phyloP scores from a whole-genome alignment of 2,329 filamentous ascomycete species.

The Hansfordia pulvinata region DNA sequence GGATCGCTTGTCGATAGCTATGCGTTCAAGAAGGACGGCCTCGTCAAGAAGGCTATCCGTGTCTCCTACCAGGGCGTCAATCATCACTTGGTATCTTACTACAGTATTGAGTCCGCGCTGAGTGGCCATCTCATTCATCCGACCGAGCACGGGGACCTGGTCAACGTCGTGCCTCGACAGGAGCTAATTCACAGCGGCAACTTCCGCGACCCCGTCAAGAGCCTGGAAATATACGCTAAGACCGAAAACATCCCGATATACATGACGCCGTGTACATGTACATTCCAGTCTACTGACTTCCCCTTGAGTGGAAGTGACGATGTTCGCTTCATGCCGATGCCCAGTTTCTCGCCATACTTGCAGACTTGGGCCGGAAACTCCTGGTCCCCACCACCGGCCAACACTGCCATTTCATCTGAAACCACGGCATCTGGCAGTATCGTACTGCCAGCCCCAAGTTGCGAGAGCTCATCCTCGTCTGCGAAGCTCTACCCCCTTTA shows the following conservation, averaged over 20 bases:
- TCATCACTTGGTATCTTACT: constrained; percentile 84
- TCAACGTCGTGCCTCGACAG: constrained; percentile 35
- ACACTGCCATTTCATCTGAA: no score
- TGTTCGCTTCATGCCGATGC: constrained; percentile 10
- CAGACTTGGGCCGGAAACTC: constrained; percentile 3
- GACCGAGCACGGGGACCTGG: constrained; percentile 33
- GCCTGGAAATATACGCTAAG: constrained; percentile 15
- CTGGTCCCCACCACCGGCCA: no score
- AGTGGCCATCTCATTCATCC: constrained; percentile 45
- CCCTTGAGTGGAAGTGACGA: constrained; percentile 4
- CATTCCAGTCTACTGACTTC: no score
- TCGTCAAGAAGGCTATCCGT: constrained; percentile 90
- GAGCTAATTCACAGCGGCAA: constrained; percentile 49
- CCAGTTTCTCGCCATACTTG: constrained; percentile 4
- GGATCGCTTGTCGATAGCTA: constrained; percentile 86
- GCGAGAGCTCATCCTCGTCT: no score
- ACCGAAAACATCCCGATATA: constrained; percentile 2
- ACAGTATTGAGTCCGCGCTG: constrained; percentile 68
- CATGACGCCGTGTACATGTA: background rate
- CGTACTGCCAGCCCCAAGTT: no score
- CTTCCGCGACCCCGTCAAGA: constrained; percentile 53
- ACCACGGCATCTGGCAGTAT: no score
- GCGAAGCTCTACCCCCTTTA: no score
- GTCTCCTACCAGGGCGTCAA: constrained; percentile 60
- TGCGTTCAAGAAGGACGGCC: constrained; percentile 65